Base-by-base conservation (phyloP, 2,329 filamentous ascomycete species). In the Xylariaceae sp. region DNA sequence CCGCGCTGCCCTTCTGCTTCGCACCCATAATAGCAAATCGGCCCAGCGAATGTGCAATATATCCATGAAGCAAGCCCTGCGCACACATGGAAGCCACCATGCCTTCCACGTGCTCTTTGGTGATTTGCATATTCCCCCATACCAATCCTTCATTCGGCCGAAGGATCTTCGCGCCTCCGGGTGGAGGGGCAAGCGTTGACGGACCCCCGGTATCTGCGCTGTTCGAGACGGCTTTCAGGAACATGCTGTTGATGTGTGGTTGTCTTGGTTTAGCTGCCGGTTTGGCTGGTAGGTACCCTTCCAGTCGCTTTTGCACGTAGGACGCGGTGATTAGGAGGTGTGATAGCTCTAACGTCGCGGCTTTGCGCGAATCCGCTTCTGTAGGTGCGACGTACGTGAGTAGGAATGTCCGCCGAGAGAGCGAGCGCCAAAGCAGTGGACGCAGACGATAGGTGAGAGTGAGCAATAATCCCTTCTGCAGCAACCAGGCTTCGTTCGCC, bases 1-100 rank as follows among this genome's bases (percentile, higher is more conserved):
- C 71, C 0, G 86, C 80, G 29, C 82, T 80, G 3, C 80, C 81
- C 60, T 80, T 81, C 56, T 79, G 79, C 74, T 85, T 87, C 29
- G 88, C 84, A 2, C 91, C 91, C 50, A 87, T 83, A 43, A 96
- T 88, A 9, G 90, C 91, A 65, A 96, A 91, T 47, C 88, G 85
- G 43, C 80, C 80, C 65, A 85, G 84, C 30, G 80, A 80, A 65
- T 95, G 89, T 12, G 88, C 88, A 31, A 96, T 80, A 66, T 91
- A 96, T 1, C 91, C 92, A 62, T 86, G 84, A 67, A 96, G 77
- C 29, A 96, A 75, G 0, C 88, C 89, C 70, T 95, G 89, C 48
- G 87, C 83, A 26, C 95, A 81, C 9, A 96, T 79, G 8, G 85
- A 86, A 0, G 88, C 83, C 9, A 95, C 79, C 47, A 89, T 84